phyloP scores from a whole-genome alignment of 2,329 filamentous ascomycete genomes.

The Fusarium brevicatenulatum region DNA sequence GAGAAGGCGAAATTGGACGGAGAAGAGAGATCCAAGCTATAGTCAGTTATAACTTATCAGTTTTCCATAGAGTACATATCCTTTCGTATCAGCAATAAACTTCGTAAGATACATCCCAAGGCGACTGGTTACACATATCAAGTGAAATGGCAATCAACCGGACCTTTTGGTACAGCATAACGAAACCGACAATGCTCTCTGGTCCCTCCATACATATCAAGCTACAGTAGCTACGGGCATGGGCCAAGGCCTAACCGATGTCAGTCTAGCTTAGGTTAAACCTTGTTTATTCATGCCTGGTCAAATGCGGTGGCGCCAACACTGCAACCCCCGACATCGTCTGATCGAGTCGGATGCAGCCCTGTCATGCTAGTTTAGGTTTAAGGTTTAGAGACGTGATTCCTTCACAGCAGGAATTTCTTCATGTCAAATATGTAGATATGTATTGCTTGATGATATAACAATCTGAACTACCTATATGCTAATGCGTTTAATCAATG shows the following conservation, averaged over 20 bases:
- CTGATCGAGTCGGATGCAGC: not conserved
- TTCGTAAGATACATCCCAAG: not conserved
- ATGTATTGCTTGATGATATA: not conserved
- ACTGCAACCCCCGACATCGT: not conserved
- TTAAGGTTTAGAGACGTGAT: not conserved
- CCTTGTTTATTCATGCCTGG: not conserved
- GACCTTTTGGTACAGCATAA: too few species aligned
- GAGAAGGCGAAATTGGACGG: slow-evolving; percentile 15
- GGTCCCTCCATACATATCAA: not conserved
- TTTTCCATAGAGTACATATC: not conserved
- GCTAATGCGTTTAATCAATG: not conserved
- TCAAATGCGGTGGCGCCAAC: not conserved
- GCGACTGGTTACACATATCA: not conserved
- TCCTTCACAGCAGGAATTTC: not conserved
- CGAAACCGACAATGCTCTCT: not conserved
- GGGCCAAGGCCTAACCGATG: not conserved
- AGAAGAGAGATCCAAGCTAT: not conserved
- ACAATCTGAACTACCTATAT: not conserved
- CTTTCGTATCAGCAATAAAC: not conserved
- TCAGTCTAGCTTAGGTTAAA: not conserved
- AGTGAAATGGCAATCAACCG: too few species aligned
- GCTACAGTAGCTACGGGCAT: not conserved
- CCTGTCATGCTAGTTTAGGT: not conserved
- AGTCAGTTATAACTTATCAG: not conserved
- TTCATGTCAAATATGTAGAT: not conserved